Evolutionary conservation across 768 basidiomycete species (phyloP), one percentile per base, ranked within the genome.

Genomic region (Mycena epipterygia): DNA sequence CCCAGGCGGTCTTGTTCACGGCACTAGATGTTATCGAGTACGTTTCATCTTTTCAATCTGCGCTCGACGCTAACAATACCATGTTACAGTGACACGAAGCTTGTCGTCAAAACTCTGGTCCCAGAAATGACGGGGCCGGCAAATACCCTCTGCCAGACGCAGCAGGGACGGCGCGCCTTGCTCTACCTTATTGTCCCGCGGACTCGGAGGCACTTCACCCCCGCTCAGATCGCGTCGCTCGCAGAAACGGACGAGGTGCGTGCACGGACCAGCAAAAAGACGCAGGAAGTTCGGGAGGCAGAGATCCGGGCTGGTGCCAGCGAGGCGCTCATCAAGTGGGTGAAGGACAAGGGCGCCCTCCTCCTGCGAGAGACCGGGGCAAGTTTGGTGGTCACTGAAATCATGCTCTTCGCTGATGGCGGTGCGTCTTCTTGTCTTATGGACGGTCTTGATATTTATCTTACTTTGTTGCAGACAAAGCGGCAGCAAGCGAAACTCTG

Each of bases 1-100:
- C 96, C 0, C 95, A 97, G 75, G 83, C 94, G 27, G 95, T 97
- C 2, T 81, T 98, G 4, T 97, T 97, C 82, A 95, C 95, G 0
- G 94, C 94, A 8, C 85, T 97, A 14, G 96, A 98, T 77, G 89
- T 93, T 44, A 92, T 94, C 62, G 96, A 98, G 95, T 96, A 79
- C 44, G 89, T 83, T 5, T 23, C 37, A 42, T 57, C 41, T n/a
- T 17, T 60, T 19, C 17, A 32, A n/a, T 48, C 27, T 21, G 41
- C 21, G 9, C 23, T 67, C 35, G 16, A 33, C 41, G 55, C 67
- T 68, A 39, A 58, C 62, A 21, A 41, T n/a, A 27, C 58, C 27
- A 2, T 35, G 5, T 51, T 61, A 41, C 76, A 96, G 95, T 74
- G 96, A 98, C 78, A 98, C 96, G 3, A 98, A 97, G 83, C 87